phyloP scores from a whole-genome alignment of 2,329 filamentous ascomycete species.

The Pleurostoma richardsiae region DNA sequence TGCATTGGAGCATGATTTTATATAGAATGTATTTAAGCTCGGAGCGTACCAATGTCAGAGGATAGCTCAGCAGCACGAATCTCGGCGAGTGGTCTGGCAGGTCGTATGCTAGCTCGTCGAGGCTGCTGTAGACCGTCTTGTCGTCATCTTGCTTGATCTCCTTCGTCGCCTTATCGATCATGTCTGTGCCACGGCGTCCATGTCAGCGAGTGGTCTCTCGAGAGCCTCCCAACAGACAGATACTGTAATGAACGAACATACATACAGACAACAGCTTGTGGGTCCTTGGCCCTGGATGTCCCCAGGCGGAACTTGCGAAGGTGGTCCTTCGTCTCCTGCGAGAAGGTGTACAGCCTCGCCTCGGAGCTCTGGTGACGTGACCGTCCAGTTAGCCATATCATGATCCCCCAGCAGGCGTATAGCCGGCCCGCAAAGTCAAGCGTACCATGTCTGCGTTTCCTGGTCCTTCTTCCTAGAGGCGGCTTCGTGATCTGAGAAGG shows the following conservation, averaged over 20 bases:
- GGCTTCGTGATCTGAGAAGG: too few relatives aligned
- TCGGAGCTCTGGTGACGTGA: conserved; percentile 57
- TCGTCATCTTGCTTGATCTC: conserved; percentile 84
- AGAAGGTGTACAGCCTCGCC: conserved; percentile 88
- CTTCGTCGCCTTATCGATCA: conserved; percentile 85
- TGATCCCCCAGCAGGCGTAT: too few relatives aligned
- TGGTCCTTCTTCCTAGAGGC: too few relatives aligned
- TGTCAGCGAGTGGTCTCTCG: neutral
- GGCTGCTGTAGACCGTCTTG: conserved; percentile 69
- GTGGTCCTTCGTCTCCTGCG: conserved; percentile 79
- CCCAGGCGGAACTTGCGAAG: conserved; percentile 91
- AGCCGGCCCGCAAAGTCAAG: too few relatives aligned
- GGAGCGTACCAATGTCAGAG: conserved; percentile 67
- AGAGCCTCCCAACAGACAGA: neutral
- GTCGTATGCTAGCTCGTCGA: conserved; percentile 80
- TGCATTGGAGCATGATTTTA: neutral
- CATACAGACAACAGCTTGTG: conserved; percentile 93
- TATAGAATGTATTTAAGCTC: neutral
- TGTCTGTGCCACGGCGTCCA: conserved; percentile 30
- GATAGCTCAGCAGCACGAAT: conserved; percentile 87
- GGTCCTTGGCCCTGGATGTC: conserved; percentile 79
- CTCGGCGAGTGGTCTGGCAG: conserved; percentile 88
- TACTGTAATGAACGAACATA: conserved; percentile 22
- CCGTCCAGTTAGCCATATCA: too few relatives aligned
- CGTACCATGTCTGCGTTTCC: too few relatives aligned